Evolutionary conservation across 768 basidiomycete species (phyloP), one percentile per base, ranked within the genome.

Genomic region (Mycena leptocephala): DNA sequence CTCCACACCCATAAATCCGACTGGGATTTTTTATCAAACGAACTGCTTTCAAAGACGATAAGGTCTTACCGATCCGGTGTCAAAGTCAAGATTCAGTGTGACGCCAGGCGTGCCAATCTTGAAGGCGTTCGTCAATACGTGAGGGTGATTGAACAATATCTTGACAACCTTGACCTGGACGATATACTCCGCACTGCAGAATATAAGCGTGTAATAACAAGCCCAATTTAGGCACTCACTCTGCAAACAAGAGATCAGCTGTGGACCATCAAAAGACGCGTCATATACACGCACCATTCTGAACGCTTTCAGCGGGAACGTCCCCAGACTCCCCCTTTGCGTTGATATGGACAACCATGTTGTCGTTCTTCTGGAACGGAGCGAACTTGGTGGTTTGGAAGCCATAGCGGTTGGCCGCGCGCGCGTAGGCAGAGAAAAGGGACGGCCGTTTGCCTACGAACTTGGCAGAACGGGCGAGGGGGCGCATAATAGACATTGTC

Each of bases 21-120:
- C 72, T 73, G 22, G 4, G 13, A 35, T 37, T 48, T 2, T 16
- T 28, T 51, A 16, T 35, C 13, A 64, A 72, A 41, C 37, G 13
- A 22, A 24, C 1, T 30, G 24, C 5, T 30, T 22, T 5, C 1
- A 13, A 46, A 7, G 22, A 11, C 0, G n/a, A 30, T 10, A 43
- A 28, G n/a, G n/a, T 4, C 43, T 28, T 16, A 64, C 63, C 41
- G 72, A 69, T 26, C 81, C 82, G 22, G 83, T 83, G 59, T 83
- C 82, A 61, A 82, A 82, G 46, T 83, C 82, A 6, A 86, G 83
- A 70, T 86, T 82, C 48, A 86, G 77, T 6, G 84, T 85, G 37
- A 86, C 83, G 33, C 83, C 85, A 3, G 86, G 86, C 26, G 85
- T 86, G 65, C 86, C 86, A 65, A 78, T 78, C 77, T 76, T 6